Conservation (phyloP, 1,284 basidiomycete genomes). For the Dichomitus squalens region DNA sequence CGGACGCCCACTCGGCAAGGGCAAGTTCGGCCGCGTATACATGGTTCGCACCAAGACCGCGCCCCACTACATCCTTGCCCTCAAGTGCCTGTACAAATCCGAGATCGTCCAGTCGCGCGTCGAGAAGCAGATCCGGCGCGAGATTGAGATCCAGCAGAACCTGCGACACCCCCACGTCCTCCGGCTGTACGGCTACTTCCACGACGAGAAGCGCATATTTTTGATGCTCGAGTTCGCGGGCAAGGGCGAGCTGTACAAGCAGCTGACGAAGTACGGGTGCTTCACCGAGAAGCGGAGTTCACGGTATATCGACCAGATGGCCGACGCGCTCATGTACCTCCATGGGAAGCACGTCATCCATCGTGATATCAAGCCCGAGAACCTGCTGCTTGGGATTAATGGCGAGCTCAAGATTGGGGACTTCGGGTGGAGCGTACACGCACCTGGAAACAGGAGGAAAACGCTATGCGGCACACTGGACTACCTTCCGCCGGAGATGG, state of each 20-base stretch:
- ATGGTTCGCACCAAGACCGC: slow-evolving; percentile 92
- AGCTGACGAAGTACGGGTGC: slow-evolving; percentile 82
- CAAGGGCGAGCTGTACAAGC: slow-evolving; percentile 95
- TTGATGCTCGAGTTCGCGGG: slow-evolving; percentile 97
- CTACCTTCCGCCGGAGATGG: slow-evolving; percentile 99
- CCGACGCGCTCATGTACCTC: slow-evolving; percentile 92
- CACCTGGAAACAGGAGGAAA: slow-evolving; percentile 85
- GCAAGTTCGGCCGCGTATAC: slow-evolving; percentile 98
- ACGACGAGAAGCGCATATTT: slow-evolving; percentile 98
- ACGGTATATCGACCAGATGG: slow-evolving; percentile 97
- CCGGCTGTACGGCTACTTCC: slow-evolving; percentile 95
- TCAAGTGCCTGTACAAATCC: slow-evolving; percentile 97
- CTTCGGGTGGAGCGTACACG: slow-evolving; percentile 99
- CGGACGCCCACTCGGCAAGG: slow-evolving; percentile 94
- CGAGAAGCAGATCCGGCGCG: slow-evolving; percentile 93
- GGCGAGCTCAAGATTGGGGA: slow-evolving; percentile 99
- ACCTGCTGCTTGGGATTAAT: slow-evolving; percentile 91
- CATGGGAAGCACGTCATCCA: slow-evolving; percentile 98
- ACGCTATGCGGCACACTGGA: slow-evolving; percentile 96
- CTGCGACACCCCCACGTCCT: slow-evolving; percentile 95
- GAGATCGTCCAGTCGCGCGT: slow-evolving; percentile 89
- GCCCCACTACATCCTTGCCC: slow-evolving; percentile 92
- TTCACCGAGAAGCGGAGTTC: slow-evolving; percentile 90
- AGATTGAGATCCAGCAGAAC: slow-evolving; percentile 99
- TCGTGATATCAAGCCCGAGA: slow-evolving; percentile 99